phyloP scores from a whole-genome alignment of 1,139 yeast species.

The Yamadazyma membranifaciens region DNA sequence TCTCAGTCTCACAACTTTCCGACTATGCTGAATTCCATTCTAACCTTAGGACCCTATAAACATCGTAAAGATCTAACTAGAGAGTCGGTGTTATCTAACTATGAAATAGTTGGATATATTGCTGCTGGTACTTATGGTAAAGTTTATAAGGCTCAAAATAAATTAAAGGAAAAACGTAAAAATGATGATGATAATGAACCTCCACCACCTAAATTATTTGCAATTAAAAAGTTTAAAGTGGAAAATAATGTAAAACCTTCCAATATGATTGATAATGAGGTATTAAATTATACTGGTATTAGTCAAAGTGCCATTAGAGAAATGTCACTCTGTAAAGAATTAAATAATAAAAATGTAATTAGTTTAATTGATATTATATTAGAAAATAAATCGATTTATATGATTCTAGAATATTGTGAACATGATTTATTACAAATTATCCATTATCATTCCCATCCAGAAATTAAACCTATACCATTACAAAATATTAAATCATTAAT shows the following conservation, averaged over 20 bases:
- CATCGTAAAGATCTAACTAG: slow-evolving; percentile 70
- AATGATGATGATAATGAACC: slow-evolving; percentile 13
- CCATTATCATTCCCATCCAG: slow-evolving; percentile 92
- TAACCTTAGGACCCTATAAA: slow-evolving; percentile 71
- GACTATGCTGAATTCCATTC: slow-evolving; percentile 44
- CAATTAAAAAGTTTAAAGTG: slow-evolving; percentile 94
- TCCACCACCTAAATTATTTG: slow-evolving; percentile 42
- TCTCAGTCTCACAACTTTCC: neutral
- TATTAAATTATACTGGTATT: slow-evolving; percentile 87
- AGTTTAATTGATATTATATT: slow-evolving; percentile 80
- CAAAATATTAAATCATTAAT: slow-evolving; percentile 75
- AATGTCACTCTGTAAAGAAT: slow-evolving; percentile 91
- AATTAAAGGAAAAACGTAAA: slow-evolving; percentile 36
- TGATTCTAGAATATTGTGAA: slow-evolving; percentile 95
- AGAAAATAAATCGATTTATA: slow-evolving; percentile 86
- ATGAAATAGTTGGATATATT: slow-evolving; percentile 88
- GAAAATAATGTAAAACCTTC: slow-evolving; percentile 63
- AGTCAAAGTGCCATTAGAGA: slow-evolving; percentile 96
- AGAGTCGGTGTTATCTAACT: slow-evolving; percentile 72
- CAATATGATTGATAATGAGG: slow-evolving; percentile 65
- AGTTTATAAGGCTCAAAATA: slow-evolving; percentile 74
- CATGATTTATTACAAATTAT: slow-evolving; percentile 91
- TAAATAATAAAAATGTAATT: slow-evolving; percentile 76
- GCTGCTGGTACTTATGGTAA: slow-evolving; percentile 99
- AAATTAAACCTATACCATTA: slow-evolving; percentile 73